Conservation (phyloP, 108 stramenopile genomes). For the Cylindrotheca closterium region DNA sequence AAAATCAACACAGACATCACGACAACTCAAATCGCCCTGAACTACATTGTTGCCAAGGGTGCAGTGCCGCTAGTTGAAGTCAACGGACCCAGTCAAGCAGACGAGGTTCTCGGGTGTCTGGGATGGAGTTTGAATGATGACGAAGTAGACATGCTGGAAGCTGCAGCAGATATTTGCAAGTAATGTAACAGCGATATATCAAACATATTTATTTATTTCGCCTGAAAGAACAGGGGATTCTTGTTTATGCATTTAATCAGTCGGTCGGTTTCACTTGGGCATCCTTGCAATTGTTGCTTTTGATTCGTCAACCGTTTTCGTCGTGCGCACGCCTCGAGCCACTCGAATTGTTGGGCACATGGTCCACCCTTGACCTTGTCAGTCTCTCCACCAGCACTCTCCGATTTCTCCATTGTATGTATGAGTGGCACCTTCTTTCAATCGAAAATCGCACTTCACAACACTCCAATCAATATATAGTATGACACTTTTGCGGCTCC, state of each 20-base stretch:
- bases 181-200: slow-evolving; percentile 13
- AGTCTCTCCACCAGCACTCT: not conserved
- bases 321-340: slow-evolving; percentile 28
- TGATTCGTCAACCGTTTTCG: slow-evolving; percentile 3
- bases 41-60: slow-evolving; percentile 86
- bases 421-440: too few species aligned
- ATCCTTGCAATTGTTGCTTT: slow-evolving; percentile 33
- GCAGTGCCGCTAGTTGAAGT: slow-evolving; percentile 79
- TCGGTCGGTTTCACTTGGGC: slow-evolving; percentile 44
- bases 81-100: slow-evolving; percentile 62
- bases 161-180: slow-evolving; percentile 52
- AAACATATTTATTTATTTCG: not conserved
- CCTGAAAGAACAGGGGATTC: slow-evolving; percentile 41
- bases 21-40: slow-evolving; percentile 80
- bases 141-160: slow-evolving; percentile 79
- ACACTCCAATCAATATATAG: not conserved
- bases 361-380: slow-evolving; percentile 43
- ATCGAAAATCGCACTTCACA: not conserved
- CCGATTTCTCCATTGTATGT: too few species aligned
- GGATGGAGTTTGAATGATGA: slow-evolving; percentile 82
- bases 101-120: slow-evolving; percentile 75
- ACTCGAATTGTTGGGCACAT: slow-evolving; percentile 26
- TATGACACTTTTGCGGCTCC: not conserved
- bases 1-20: slow-evolving; percentile 82
- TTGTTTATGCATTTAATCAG: slow-evolving; percentile 47